Percentiles rank a stretch among this genome's conserved stretches.
Conservation (phyloP, 345 rosid species). For the Clausena lansium region DNA sequence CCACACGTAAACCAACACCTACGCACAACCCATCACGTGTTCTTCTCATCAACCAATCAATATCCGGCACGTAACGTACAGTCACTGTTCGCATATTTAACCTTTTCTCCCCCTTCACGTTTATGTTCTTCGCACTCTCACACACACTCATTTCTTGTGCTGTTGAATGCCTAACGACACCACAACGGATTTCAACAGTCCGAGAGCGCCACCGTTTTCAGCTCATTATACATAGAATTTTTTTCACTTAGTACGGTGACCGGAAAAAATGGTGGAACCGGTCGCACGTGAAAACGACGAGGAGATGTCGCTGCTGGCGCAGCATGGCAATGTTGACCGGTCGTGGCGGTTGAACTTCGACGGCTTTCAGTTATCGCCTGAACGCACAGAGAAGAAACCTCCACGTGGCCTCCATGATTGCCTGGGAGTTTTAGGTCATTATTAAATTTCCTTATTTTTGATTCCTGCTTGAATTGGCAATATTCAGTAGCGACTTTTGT, state of each 20-base stretch:
- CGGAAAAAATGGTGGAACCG: slow-evolving; percentile 41
- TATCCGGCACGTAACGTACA: background rate
- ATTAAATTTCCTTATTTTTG: background rate
- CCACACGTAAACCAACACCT: background rate
- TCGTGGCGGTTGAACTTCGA: slow-evolving; percentile 97
- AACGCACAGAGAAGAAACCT: slow-evolving; percentile 50
- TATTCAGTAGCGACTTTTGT: background rate
- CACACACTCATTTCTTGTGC: background rate
- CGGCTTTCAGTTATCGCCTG: slow-evolving; percentile 53
- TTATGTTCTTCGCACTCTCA: background rate
- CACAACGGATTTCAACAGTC: background rate
- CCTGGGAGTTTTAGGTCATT: slow-evolving; percentile 71
- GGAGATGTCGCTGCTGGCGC: slow-evolving; percentile 52
- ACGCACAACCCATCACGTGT: background rate
- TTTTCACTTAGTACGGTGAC: background rate
- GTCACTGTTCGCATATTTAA: too few relatives aligned
- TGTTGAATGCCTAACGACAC: background rate
- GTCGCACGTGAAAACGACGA: slow-evolving; percentile 40
- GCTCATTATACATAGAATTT: slow-evolving; percentile 8
- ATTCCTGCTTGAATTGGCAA: background rate
- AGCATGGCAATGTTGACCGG: slow-evolving; percentile 43
- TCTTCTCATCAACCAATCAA: background rate
- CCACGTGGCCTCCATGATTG: slow-evolving; percentile 63
- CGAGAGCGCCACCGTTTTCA: slow-evolving; percentile 23
- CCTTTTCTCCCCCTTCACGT: background rate